Evolutionary conservation across 306 rosid species (phyloP), one percentile per base, ranked within the genome.

Genomic region (Pyrus pyrifolia): DNA sequence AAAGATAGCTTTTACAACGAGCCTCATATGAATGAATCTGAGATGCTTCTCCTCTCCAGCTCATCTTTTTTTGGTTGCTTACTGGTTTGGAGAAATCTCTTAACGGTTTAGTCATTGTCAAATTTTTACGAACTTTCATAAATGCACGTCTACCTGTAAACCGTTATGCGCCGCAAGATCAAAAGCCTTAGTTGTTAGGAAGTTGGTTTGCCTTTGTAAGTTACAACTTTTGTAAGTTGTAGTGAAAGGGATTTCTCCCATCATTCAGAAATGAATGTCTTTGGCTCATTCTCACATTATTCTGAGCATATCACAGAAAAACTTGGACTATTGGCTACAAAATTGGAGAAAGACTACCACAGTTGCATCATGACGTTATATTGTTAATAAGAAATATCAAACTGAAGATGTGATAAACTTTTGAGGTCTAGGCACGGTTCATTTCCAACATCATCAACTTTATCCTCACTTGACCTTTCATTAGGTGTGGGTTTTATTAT

Each of bases 1-100:
- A 78, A 69, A 66, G 79, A 75, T 70, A 72, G 69, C 70, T 73
- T 64, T 83, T 73, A 71, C 76, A 60, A 44, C 73, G 11, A 19
- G 12, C 68, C n/a, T 42, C 67, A 14, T 23, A 61, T 59, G 60
- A 53, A 58, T 29, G 66, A 61, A 61, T 29, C 67, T 45, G 70
- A 67, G 40, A 60, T 61, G 78, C 11, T 31, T 65, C 55, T 76
- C 63, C 40, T 68, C 76, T 30, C 42, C 44, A 3, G 22, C 44
- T 64, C 31, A 64, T 64, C 22, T n/a, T 15, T 42, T 73, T 22
- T 10, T 15, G 66, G 51, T 65, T 76, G 14, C 74, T 42, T 14
- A 45, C 66, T 23, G 66, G 15, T 31, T 76, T 35, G 75, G 73
- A 57, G 38, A 64, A 60, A 49, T 57, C 25, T 52, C 15, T 57